Percentiles rank a stretch among this genome's conserved stretches.
Conservation (phyloP, 1,139 yeast species). For the Chernovozyma sophiae-reginae region DNA sequence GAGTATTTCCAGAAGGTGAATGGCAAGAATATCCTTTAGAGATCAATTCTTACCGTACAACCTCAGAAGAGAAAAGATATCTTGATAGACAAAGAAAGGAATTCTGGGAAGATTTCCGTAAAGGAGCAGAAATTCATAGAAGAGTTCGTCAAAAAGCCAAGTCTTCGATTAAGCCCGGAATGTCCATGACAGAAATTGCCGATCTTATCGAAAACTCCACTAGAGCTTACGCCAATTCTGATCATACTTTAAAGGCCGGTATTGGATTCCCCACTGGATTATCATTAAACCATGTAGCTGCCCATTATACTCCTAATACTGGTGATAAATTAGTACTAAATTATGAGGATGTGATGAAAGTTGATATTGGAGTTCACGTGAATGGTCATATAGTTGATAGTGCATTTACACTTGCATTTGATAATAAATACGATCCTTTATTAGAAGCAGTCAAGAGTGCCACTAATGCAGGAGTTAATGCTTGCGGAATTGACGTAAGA, state of each 20-base stretch:
- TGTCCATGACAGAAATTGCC: slow-evolving; percentile 87
- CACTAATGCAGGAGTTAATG: slow-evolving; percentile 87
- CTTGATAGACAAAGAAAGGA: slow-evolving; percentile 63
- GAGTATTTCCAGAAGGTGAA: slow-evolving; percentile 83
- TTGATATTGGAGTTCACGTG: slow-evolving; percentile 95
- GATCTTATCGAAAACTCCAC: slow-evolving; percentile 84
- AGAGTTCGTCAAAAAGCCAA: slow-evolving; percentile 82
- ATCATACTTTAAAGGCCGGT: slow-evolving; percentile 70
- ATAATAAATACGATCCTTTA: slow-evolving; percentile 75
- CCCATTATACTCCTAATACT: slow-evolving; percentile 96
- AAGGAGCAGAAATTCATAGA: slow-evolving; percentile 94
- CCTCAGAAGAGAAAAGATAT: slow-evolving; percentile 82
- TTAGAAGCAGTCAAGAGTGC: slow-evolving; percentile 87
- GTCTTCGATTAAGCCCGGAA: slow-evolving; percentile 78
- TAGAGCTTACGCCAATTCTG: slow-evolving; percentile 65
- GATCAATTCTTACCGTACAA: slow-evolving; percentile 69
- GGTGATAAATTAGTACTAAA: slow-evolving; percentile 81
- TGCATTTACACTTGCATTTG: slow-evolving; percentile 90
- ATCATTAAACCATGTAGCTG: slow-evolving; percentile 90
- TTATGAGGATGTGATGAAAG: slow-evolving; percentile 92
- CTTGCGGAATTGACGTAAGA: slow-evolving; percentile 95
- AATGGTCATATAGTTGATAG: slow-evolving; percentile 95
- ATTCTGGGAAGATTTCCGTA: slow-evolving; percentile 83
- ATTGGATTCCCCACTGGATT: slow-evolving; percentile 98
- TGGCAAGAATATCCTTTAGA: slow-evolving; percentile 73